Evolutionary conservation across 495 filamentous ascomycete genomes (phyloP).

Genomic region (Pseudevernia furfuracea): DNA sequence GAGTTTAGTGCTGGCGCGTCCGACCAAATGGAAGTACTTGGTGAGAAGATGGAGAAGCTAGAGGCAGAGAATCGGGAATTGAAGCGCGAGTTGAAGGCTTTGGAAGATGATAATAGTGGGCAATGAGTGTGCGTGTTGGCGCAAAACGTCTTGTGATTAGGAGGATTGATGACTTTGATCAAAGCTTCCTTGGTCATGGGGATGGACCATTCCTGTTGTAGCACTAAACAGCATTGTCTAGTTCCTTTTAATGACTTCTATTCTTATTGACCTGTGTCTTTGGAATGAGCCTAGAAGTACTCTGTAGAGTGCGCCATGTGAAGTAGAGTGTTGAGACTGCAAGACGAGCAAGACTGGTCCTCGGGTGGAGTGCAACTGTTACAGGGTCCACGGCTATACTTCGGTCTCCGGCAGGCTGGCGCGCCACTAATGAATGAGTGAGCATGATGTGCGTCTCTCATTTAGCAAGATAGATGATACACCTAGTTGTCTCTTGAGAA

Average conservation of each 20-base stretch:
- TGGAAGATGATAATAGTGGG: constrained; percentile 21
- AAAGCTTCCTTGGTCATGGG: neutral
- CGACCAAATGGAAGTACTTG: constrained; percentile 45
- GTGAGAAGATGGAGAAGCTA: constrained; percentile 36
- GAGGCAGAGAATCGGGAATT: constrained; percentile 42
- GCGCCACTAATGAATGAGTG: neutral
- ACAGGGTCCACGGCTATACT: neutral
- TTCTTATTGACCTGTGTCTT: neutral
- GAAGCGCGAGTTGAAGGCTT: constrained; percentile 32
- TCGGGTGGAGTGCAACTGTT: no score
- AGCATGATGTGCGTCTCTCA: neutral
- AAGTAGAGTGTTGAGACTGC: neutral
- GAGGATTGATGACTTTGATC: neutral
- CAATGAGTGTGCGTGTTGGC: neutral
- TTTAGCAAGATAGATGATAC: neutral
- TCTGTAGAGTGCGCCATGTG: neutral
- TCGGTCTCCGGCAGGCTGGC: neutral
- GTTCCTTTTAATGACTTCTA: neutral
- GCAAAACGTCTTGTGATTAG: neutral
- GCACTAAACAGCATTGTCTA: neutral
- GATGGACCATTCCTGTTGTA: neutral
- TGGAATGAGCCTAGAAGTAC: neutral
- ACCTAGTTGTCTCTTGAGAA: neutral
- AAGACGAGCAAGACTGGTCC: no score
- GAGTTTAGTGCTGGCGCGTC: constrained; percentile 52